A percentile compares a stretch with the other conserved stretches of the same genome.
These are phyloP conservation scores for Aspergillus eucalypticola DNA, from an alignment of 2,329 filamentous ascomycete species.

Conservation along the genomic window DNA sequence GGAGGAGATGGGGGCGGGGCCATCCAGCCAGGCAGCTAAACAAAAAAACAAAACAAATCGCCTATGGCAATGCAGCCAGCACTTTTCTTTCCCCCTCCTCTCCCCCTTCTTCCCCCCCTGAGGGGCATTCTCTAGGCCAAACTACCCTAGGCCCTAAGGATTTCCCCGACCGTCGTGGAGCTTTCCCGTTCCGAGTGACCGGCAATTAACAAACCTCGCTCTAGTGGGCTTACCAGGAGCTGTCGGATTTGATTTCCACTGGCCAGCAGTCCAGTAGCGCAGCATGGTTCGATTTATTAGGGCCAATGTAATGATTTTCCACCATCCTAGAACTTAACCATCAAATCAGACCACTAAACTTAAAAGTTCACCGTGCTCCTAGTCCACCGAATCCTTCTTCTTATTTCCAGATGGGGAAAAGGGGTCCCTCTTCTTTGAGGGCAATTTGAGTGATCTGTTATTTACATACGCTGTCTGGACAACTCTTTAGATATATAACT, in stretches of 20 bases:
- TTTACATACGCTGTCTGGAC: too few species aligned
- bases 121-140: too few species aligned
- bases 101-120: too few species aligned
- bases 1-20: neutral
- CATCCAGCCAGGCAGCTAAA: neutral
- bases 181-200: neutral
- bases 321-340: neutral
- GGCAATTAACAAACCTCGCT: neutral
- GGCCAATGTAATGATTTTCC: neutral
- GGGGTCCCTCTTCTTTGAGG: neutral
- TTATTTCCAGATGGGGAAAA: neutral
- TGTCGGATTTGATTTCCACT: conserved; percentile 3
- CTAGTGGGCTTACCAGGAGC: neutral
- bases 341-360: neutral
- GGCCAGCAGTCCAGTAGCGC: neutral
- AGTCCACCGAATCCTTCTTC: neutral
- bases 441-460: neutral
- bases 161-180: neutral
- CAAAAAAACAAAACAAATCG: too few species aligned
- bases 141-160: neutral
- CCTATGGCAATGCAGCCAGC: neutral
- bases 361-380: neutral
- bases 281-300: neutral
- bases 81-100: too few species aligned
- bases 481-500: too few species aligned